Base-by-base conservation (phyloP, 2,329 filamentous ascomycete genomes). In the Ophiostoma piceae region DNA sequence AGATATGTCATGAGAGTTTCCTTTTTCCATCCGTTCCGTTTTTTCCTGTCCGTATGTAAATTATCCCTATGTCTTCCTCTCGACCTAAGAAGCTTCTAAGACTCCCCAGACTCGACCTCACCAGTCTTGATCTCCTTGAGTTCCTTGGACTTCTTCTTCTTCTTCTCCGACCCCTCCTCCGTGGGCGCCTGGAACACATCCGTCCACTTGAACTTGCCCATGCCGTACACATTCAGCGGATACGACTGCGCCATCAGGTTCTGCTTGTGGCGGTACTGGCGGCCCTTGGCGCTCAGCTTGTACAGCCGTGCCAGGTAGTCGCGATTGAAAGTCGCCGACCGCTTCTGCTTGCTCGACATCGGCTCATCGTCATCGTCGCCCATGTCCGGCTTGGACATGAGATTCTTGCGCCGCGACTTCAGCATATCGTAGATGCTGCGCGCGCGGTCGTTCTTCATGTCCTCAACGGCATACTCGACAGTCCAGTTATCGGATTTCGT, bases 381-480 rank as follows among this genome's bases (percentile, higher is more conserved):
- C 9, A 51, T 37, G 37, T 22, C 37, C 22, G 39, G 39, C 41
- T 62, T 68, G 67, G 57, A 51, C 39, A 70, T 60, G 65, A 74
- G 66, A 7, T 1, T 11, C 68, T 69, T 68, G 43, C 72, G 72
- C 66, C 73, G 73, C 43, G 71, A 70, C 51, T 66, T 66, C 65
- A 69, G 62, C 69, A 71, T 41, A 22, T 47, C 37, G 68, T 73
- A 74, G 39, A 74, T 71, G 39, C 37, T 62, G 4, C 11, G 19
- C 12, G 71, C 71, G 2, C 71, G 71, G 26, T 22, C 16, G 5
- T 35, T 32, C 39, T 37, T 9, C 26, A 74, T 74, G 51, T 73
- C 90, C 65, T 85, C 84, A 66, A 97, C 80, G 47, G 88, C 84
- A 78, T 96, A 97, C 74, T 95, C 87, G n/a, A 97, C 81, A 0